A percentile compares a stretch with the other conserved stretches of the same genome.
Conservation (phyloP, 2,329 filamentous ascomycete species). For the Xylogone sp. region DNA sequence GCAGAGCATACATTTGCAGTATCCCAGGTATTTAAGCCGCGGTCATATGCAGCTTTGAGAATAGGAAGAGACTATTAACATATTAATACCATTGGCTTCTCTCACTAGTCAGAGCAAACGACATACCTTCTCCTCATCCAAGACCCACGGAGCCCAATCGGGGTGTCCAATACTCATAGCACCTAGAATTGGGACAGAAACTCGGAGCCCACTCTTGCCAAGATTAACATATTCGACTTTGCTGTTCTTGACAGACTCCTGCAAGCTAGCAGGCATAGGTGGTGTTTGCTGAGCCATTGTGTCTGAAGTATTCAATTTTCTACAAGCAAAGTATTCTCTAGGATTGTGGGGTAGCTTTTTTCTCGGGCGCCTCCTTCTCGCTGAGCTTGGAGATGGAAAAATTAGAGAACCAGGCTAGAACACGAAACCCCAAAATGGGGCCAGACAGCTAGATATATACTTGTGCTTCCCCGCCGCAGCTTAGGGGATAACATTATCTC, state of each 20-base stretch:
- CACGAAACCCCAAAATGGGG: no score
- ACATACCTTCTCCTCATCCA: constrained; percentile 51
- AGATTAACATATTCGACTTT: constrained; percentile 49
- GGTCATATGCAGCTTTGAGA: constrained; percentile 60
- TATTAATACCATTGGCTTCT: neutral
- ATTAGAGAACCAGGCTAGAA: no score
- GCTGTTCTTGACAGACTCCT: constrained; percentile 32
- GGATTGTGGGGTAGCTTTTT: neutral
- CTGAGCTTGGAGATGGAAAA: no score
- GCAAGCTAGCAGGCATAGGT: neutral
- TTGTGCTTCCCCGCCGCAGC: no score
- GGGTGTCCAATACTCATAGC: constrained; percentile 58
- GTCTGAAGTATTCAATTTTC: neutral
- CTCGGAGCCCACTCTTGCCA: constrained; percentile 57
- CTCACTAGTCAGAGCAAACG: neutral
- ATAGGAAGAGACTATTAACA: constrained; percentile 44
- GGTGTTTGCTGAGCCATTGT: neutral
- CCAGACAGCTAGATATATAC: no score
- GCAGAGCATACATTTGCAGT: constrained; percentile 39
- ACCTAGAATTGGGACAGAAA: constrained; percentile 62
- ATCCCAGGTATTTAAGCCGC: constrained; percentile 59
- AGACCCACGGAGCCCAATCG: constrained; percentile 50
- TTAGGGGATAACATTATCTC: no score
- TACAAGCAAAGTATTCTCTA: neutral
- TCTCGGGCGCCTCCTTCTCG: no score